phyloP scores from a whole-genome alignment of 2,329 filamentous ascomycete genomes.

The Sclerotinia subarctica region DNA sequence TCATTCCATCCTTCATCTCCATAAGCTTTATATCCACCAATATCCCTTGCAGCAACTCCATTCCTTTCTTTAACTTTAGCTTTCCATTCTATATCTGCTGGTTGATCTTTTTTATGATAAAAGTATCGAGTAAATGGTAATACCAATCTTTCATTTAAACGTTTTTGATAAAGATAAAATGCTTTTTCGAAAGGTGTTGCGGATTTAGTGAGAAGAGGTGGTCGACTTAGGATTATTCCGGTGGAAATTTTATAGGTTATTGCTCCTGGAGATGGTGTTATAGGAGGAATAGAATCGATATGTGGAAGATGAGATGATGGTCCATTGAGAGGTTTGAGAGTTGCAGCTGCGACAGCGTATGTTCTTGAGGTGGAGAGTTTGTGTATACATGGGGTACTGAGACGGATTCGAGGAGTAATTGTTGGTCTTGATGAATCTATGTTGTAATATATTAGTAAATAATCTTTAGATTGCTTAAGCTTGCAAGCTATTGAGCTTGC shows the following conservation, averaged over 20 bases:
- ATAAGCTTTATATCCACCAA: constrained; percentile 79
- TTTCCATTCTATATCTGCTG: constrained; percentile 83
- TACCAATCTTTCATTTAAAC: constrained; percentile 86
- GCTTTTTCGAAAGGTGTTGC: constrained; percentile 86
- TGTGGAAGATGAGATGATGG: constrained; percentile 40
- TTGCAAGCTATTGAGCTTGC: neutral
- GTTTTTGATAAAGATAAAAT: constrained; percentile 96
- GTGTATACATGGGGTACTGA: constrained; percentile 10
- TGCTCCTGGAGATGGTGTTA: constrained; percentile 25
- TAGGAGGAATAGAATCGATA: constrained; percentile 35
- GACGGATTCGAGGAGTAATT: neutral
- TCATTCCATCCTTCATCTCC: constrained; percentile 80
- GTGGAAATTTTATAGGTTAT: constrained; percentile 49
- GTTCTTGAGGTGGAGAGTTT: constrained; percentile 21
- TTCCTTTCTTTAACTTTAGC: constrained; percentile 73
- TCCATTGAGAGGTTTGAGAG: constrained; percentile 29
- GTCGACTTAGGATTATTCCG: constrained; percentile 80
- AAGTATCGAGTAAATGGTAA: constrained; percentile 87
- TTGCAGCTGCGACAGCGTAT: constrained; percentile 36
- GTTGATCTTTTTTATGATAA: constrained; percentile 91
- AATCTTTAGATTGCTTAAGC: neutral
- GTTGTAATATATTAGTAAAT: neutral
- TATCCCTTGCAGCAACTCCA: constrained; percentile 74
- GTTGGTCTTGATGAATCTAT: constrained; percentile 3
- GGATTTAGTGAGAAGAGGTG: constrained; percentile 80